These are phyloP conservation scores for Aspergillus awamori DNA, from an alignment of 2,329 filamentous ascomycete species.

Conservation along the genomic window DNA sequence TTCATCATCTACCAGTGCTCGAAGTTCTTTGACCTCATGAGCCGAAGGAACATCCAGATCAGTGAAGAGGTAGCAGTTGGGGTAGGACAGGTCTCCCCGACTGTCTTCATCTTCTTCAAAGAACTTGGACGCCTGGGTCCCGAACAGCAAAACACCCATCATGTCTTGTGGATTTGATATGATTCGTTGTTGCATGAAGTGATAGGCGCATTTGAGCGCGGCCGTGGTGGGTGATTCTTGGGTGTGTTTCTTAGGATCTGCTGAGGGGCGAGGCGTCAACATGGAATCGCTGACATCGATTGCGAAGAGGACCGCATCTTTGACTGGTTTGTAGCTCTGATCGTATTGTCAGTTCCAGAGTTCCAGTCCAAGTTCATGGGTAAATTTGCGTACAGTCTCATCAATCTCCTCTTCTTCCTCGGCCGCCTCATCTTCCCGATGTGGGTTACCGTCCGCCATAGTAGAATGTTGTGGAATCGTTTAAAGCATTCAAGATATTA, in stretches of 20 bases:
- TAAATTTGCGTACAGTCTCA: slow-evolving; percentile 40
- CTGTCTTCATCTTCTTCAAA: slow-evolving; percentile 65
- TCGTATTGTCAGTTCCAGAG: slow-evolving; percentile 2
- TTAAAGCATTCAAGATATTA: neutral
- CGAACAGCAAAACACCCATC: slow-evolving; percentile 93
- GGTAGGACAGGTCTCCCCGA: slow-evolving; percentile 67
- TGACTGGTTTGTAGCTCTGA: slow-evolving; percentile 85
- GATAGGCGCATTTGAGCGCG: slow-evolving; percentile 89
- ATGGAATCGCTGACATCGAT: slow-evolving; percentile 91
- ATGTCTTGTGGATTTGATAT: slow-evolving; percentile 95
- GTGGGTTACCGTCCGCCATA: slow-evolving; percentile 42
- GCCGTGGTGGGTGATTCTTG: slow-evolving; percentile 77
- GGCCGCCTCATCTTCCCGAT: slow-evolving; percentile 43
- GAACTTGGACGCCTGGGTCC: slow-evolving; percentile 82
- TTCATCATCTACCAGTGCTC: slow-evolving; percentile 75
- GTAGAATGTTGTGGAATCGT: slow-evolving; percentile 11
- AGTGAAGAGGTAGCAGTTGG: slow-evolving; percentile 87
- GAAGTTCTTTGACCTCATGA: slow-evolving; percentile 79
- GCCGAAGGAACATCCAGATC: slow-evolving; percentile 88
- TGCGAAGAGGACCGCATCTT: slow-evolving; percentile 97
- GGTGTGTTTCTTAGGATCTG: slow-evolving; percentile 73
- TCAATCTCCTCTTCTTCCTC: slow-evolving; percentile 54
- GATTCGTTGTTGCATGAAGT: slow-evolving; percentile 96
- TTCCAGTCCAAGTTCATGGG: neutral
- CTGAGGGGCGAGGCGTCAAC: slow-evolving; percentile 67